phyloP scores from a whole-genome alignment of 768 basidiomycete species.

The Clavulina sp. region DNA sequence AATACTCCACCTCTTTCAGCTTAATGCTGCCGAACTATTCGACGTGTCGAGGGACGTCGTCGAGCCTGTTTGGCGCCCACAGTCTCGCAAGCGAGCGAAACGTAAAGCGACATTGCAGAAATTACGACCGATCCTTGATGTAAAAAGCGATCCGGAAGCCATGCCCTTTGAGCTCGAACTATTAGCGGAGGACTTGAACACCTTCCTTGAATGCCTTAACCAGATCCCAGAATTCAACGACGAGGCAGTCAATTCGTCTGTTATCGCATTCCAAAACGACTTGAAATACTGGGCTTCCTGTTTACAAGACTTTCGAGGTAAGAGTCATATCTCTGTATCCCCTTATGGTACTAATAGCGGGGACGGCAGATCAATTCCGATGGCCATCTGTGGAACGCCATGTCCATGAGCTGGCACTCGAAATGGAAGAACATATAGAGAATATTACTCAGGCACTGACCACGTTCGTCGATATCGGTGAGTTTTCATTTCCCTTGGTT shows the following conservation, averaged over 20 bases:
- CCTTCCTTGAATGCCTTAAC: not conserved
- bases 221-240: slow-evolving; percentile 21
- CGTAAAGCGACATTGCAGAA: not conserved
- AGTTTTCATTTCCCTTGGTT: not conserved
- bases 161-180: slow-evolving; percentile 48
- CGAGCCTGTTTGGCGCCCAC: not conserved
- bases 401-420: slow-evolving; percentile 41
- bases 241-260: slow-evolving; percentile 51
- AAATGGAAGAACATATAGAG: slow-evolving; percentile 59
- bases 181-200: not conserved
- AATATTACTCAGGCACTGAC: slow-evolving; percentile 47
- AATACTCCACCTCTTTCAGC: slow-evolving; percentile 50
- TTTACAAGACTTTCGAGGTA: slow-evolving; percentile 43
- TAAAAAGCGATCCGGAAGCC: slow-evolving; percentile 35
- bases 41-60: too few species aligned
- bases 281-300: slow-evolving; percentile 67
- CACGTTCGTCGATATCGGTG: slow-evolving; percentile 62
- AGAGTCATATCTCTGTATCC: slow-evolving; percentile 4
- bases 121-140: not conserved
- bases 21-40: slow-evolving; percentile 67
- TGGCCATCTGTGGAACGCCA: slow-evolving; percentile 57
- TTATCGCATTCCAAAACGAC: slow-evolving; percentile 50
- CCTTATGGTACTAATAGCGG: slow-evolving; percentile 3
- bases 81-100: not conserved
- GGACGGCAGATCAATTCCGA: slow-evolving; percentile 41